Percentiles rank a stretch among this genome's conserved stretches.
phyloP scores from a whole-genome alignment of 2,329 filamentous ascomycete species.

The Herpomyces periplanetae region DNA sequence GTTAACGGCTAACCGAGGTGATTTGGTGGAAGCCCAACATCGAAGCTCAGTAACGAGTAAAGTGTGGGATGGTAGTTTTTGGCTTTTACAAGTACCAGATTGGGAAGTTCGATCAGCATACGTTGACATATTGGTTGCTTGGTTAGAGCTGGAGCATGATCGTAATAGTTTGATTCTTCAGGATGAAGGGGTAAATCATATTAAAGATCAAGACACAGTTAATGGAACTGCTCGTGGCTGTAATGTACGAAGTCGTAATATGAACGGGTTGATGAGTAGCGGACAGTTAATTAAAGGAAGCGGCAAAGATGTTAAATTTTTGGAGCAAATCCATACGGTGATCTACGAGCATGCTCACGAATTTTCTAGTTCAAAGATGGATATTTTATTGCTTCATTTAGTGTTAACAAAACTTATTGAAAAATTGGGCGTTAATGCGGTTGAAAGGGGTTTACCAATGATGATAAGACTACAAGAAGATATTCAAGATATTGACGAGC shows the following conservation, averaged over 20 bases:
- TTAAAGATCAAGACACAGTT: too few species aligned
- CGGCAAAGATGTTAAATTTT: conserved; percentile 23
- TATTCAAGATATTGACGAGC: conserved; percentile 22
- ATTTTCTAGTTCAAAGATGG: conserved; percentile 17
- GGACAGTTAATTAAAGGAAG: conserved; percentile 15
- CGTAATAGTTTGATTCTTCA: conserved; percentile 19
- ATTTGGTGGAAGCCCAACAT: conserved; percentile 19
- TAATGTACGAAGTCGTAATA: too few species aligned
- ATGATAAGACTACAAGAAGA: conserved; percentile 57
- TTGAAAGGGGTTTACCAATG: conserved; percentile 45
- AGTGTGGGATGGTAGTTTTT: conserved; percentile 87
- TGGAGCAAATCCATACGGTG: conserved; percentile 43
- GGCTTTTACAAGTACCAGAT: conserved; percentile 45
- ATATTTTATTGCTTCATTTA: conserved; percentile 35
- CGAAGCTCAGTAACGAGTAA: conserved; percentile 35
- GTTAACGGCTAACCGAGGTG: conserved; percentile 30
- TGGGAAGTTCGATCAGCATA: conserved; percentile 47
- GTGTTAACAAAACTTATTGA: conserved; percentile 32
- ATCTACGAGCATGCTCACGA: conserved; percentile 55
- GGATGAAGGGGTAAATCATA: too few species aligned
- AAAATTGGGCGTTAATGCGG: conserved; percentile 43
- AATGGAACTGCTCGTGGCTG: too few species aligned
- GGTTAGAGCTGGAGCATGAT: conserved; percentile 44
- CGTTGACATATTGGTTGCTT: conserved; percentile 38
- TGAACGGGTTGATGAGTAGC: too few species aligned